phyloP scores from a whole-genome alignment of 129 eudicot species.

The Helianthus annuus region DNA sequence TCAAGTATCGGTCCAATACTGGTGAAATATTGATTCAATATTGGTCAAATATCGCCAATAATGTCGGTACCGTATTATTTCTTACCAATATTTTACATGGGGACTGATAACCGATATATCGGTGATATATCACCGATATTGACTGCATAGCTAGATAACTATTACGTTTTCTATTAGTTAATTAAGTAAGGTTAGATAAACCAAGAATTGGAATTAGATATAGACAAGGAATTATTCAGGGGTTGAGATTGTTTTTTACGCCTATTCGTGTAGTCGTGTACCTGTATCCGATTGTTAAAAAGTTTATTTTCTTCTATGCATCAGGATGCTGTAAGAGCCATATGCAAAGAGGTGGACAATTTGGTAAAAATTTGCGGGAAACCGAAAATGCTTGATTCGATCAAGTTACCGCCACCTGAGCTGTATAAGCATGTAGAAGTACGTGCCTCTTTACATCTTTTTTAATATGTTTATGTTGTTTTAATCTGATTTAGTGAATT shows the following conservation, averaged over 20 bases:
- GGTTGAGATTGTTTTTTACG: neutral
- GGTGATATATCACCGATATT: too few species aligned
- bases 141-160: neutral
- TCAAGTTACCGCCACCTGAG: constrained; percentile 89
- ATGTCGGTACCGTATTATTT: too few species aligned
- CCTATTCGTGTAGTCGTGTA: neutral
- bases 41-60: too few species aligned
- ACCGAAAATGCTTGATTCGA: constrained; percentile 94
- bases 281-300: neutral
- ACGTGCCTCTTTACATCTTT: constrained; percentile 33
- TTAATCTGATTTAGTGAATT: constrained; percentile 9
- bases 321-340: constrained; percentile 84
- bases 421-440: constrained; percentile 90
- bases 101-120: too few species aligned
- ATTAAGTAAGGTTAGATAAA: neutral
- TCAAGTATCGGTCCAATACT: too few species aligned
- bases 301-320: neutral
- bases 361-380: constrained; percentile 86
- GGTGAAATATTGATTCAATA: too few species aligned
- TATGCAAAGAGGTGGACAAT: constrained; percentile 76
- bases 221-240: neutral
- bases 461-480: constrained; percentile 5
- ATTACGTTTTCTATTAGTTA: neutral
- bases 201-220: neutral
- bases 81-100: too few species aligned